Conservation (phyloP, 148 eudicot genomes). For the Rhododendron henanense region DNA sequence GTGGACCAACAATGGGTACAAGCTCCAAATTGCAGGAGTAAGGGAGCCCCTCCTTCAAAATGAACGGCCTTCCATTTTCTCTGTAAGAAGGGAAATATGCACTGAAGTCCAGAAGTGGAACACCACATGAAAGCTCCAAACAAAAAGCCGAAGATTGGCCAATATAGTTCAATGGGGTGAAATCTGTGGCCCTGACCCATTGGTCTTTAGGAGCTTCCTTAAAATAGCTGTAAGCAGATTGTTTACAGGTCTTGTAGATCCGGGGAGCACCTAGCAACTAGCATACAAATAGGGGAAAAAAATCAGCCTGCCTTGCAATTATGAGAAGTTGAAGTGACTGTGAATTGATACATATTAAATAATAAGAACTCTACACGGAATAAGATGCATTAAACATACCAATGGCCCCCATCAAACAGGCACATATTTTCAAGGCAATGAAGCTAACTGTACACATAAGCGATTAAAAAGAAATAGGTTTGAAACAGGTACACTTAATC, state of each 20-base stretch:
- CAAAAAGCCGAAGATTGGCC: constrained; percentile 79
- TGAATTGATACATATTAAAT: neutral
- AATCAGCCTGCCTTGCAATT: neutral
- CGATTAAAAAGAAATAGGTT: neutral
- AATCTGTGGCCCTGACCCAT: constrained; percentile 28
- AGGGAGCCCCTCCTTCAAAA: constrained; percentile 29
- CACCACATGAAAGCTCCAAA: constrained; percentile 50
- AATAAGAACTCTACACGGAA: neutral
- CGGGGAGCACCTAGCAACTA: constrained; percentile 73
- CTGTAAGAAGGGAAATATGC: constrained; percentile 47
- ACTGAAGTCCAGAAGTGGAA: constrained; percentile 36
- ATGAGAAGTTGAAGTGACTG: neutral
- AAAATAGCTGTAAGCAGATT: constrained; percentile 27
- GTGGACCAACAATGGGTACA: constrained; percentile 67
- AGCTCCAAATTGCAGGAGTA: constrained; percentile 43
- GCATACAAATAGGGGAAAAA: neutral
- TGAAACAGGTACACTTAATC: neutral
- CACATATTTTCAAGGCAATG: neutral
- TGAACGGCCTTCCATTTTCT: constrained; percentile 39
- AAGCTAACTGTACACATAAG: neutral
- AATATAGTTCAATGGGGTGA: constrained; percentile 46
- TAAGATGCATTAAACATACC: neutral
- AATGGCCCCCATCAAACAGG: neutral
- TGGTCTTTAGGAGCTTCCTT: constrained; percentile 58
- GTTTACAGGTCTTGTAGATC: constrained; percentile 41